phyloP scores from a whole-genome alignment of 306 rosid species.

The Benincasa hispida region DNA sequence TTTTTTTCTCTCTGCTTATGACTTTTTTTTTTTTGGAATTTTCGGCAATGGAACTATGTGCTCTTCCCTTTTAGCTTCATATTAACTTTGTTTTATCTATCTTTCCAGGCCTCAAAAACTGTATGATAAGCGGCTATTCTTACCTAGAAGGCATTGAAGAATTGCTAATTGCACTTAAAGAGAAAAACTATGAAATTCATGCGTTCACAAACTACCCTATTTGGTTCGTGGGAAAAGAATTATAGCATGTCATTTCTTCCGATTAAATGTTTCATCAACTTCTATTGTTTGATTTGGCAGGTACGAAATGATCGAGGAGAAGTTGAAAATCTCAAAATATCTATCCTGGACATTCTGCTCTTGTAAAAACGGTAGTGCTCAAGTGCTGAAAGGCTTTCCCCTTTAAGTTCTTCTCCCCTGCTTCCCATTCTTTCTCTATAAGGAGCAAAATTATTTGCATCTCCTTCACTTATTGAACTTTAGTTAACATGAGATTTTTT shows the following conservation, averaged over 20 bases:
- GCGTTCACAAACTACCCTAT: slow-evolving; percentile 90
- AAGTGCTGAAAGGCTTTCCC: background rate
- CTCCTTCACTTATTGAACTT: background rate
- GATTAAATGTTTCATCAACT: slow-evolving; percentile 1
- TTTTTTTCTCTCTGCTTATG: background rate
- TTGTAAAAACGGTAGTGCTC: slow-evolving; percentile 32
- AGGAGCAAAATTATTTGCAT: background rate
- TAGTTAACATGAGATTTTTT: background rate
- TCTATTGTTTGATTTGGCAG: slow-evolving; percentile 27
- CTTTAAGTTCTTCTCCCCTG: background rate
- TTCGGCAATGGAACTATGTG: background rate
- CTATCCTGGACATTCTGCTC: slow-evolving; percentile 96
- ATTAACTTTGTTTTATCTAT: slow-evolving; percentile 7
- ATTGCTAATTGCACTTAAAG: slow-evolving; percentile 55
- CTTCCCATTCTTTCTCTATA: background rate
- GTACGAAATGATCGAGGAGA: slow-evolving; percentile 78
- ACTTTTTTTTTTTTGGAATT: background rate
- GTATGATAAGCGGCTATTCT: slow-evolving; percentile 67
- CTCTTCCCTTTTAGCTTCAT: background rate
- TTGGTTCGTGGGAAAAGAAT: slow-evolving; percentile 36
- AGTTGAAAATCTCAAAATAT: slow-evolving; percentile 59
- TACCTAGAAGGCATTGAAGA: slow-evolving; percentile 65
- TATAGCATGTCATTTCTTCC: background rate
- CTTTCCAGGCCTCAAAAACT: slow-evolving; percentile 61
- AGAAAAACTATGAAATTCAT: slow-evolving; percentile 75